Base-by-base conservation (phyloP, 345 rosid species). In the Bruguiera sexangula region DNA sequence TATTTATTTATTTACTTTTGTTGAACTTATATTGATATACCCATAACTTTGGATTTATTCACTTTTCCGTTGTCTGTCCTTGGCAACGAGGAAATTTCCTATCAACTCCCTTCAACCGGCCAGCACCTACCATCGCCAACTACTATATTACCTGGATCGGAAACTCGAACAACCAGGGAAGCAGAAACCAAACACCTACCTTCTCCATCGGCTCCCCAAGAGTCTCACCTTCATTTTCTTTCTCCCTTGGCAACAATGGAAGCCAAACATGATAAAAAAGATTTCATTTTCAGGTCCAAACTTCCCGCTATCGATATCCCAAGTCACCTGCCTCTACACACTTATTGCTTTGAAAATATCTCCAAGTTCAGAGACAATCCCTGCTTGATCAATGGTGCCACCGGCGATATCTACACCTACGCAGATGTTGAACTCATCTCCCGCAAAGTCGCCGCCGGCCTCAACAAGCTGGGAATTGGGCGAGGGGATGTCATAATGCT, bases 251-350 rank as follows among this genome's bases (percentile, higher is more conserved):
- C 62, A 24, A 43, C 65, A 66, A 84, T 83, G 86, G 89, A 80
- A 27, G 32, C 63, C 55, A 67, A 54, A 37, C 54, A 34, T 31
- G 72, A 73, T 3, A 27, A 73, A 60, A 62, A 76, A 56, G 78
- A 89, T 52, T 64, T 82, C 82, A 81, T 89, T 64, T 94, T 71
- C 83, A 86, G 90, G 6, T 94, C 95, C 36, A 94, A 89, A 56
- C 84, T 94, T 31, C 96, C 97, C 0, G 93, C 89, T 50, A 88
- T 89, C 53, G 62, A 88, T 75, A 85, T 91, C 76, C 95, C 98
- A 0, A 82, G 80, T 55, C 90, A 86, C 76, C 86, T 89, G 78
- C 76, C 87, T 65, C 50, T 88, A 21, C 93, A 77, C 75, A 50
- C 76, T n/a, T 91, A 89, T 60, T 80, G 87, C 77, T 91, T 94